Evolutionary conservation across 140 eudicot species (phyloP).

Genomic region (Erigeron philadelphicus): DNA sequence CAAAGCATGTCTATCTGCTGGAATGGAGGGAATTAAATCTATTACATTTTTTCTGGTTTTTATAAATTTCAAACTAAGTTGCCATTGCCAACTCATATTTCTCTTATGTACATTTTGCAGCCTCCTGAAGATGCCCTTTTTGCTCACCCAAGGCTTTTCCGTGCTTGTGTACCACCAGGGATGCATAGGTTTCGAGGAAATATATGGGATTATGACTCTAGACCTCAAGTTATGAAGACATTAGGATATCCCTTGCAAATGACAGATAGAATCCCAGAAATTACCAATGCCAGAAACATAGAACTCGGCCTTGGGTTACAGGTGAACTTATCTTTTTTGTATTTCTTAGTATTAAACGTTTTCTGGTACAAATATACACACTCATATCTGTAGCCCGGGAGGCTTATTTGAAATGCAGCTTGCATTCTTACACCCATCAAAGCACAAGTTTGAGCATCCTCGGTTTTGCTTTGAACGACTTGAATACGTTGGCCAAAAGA

Average conservation of each 20-base stretch:
- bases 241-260: slow-evolving; percentile 69
- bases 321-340: slow-evolving; percentile 34
- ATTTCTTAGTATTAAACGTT: background rate
- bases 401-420: slow-evolving; percentile 43
- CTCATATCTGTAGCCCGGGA: slow-evolving; percentile 5
- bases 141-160: slow-evolving; percentile 90
- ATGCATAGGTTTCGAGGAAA: slow-evolving; percentile 96
- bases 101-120: slow-evolving; percentile 37
- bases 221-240: slow-evolving; percentile 75
- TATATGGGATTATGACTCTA: slow-evolving; percentile 83
- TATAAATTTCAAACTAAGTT: background rate
- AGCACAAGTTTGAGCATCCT: slow-evolving; percentile 90
- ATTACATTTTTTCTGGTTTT: too few relatives aligned
- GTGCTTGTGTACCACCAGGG: slow-evolving; percentile 99
- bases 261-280: slow-evolving; percentile 82
- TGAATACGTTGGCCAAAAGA: slow-evolving; percentile 93
- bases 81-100: background rate
- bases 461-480: slow-evolving; percentile 91
- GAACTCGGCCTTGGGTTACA: slow-evolving; percentile 96
- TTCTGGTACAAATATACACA: background rate
- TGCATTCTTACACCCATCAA: slow-evolving; percentile 89
- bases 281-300: slow-evolving; percentile 87
- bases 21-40: too few relatives aligned
- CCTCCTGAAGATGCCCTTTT: slow-evolving; percentile 99
- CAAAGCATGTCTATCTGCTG: too few relatives aligned